These are phyloP conservation scores for Beta vulgaris DNA, from an alignment of 148 eudicot genomes.

Conservation along the genomic window DNA sequence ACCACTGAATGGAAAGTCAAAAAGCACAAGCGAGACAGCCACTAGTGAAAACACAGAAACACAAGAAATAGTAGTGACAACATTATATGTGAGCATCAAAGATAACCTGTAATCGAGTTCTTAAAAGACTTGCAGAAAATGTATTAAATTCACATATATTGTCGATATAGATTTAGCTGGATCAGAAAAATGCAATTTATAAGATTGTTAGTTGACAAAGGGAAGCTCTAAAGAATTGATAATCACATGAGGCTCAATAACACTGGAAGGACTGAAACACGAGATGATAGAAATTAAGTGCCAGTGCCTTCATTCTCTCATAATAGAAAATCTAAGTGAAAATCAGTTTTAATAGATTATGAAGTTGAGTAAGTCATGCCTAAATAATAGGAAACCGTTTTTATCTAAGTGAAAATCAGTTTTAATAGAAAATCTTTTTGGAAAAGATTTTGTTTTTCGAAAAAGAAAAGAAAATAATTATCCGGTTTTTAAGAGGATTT, in stretches of 20 bases:
- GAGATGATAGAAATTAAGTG: constrained; percentile 33
- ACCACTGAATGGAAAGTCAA: not conserved
- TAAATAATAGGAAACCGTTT: no score
- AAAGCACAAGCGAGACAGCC: not conserved
- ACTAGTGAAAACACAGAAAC: not conserved
- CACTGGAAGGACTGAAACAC: not conserved
- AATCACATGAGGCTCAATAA: not conserved
- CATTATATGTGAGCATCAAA: no score
- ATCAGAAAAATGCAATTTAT: not conserved
- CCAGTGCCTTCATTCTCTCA: no score
- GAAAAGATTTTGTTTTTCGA: no score
- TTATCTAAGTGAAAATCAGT: no score
- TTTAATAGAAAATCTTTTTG: no score
- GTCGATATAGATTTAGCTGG: not conserved
- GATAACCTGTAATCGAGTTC: not conserved
- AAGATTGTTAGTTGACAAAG: not conserved
- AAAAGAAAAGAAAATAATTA: no score
- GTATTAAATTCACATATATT: not conserved
- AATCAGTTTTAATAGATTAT: no score
- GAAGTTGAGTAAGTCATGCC: no score
- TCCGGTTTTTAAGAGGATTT: no score
- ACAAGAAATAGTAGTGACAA: not conserved
- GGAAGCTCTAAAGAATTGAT: not conserved
- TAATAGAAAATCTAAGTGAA: no score
- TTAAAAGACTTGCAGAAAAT: not conserved